Conservation (phyloP, 2,329 filamentous ascomycete species). For the Calonectria fujianensis region DNA sequence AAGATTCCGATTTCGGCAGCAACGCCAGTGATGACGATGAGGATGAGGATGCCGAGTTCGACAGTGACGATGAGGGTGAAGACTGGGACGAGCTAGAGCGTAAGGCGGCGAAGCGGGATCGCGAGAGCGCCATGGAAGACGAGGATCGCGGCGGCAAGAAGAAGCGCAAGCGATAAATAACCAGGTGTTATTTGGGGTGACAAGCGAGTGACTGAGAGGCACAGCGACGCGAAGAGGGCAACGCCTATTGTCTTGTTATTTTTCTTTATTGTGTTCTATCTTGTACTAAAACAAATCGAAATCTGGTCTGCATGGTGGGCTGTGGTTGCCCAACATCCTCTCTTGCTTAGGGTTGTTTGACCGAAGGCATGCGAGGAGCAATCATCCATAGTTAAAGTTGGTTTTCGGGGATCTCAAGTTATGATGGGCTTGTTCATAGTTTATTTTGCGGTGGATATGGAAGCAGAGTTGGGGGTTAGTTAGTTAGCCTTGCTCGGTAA, state of each 20-base stretch:
- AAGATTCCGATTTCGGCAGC: slow-evolving; percentile 95
- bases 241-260: slow-evolving; percentile 22
- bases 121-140: slow-evolving; percentile 69
- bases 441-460: slow-evolving; percentile 34
- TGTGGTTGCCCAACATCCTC: slow-evolving; percentile 5
- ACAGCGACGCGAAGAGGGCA: slow-evolving; percentile 23
- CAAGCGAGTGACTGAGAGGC: background rate
- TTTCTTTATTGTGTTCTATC: slow-evolving; percentile 29
- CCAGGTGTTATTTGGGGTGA: background rate
- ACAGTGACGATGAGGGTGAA: slow-evolving; percentile 85
- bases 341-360: slow-evolving; percentile 1
- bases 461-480: slow-evolving; percentile 20
- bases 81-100: slow-evolving; percentile 97
- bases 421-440: slow-evolving; percentile 17
- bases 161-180: slow-evolving; percentile 64
- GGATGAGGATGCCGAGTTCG: slow-evolving; percentile 76
- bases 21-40: slow-evolving; percentile 90
- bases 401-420: slow-evolving; percentile 19
- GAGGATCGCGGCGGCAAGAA: slow-evolving; percentile 84
- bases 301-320: slow-evolving; percentile 16
- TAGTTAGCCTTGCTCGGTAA: slow-evolving; percentile 31
- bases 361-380: slow-evolving; percentile 4
- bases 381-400: slow-evolving; percentile 5
- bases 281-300: slow-evolving; percentile 42
- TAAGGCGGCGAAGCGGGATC: slow-evolving; percentile 91